Evolutionary conservation across 2,329 filamentous ascomycete species (phyloP).

Genomic region (Orbilia ellipsospora): DNA sequence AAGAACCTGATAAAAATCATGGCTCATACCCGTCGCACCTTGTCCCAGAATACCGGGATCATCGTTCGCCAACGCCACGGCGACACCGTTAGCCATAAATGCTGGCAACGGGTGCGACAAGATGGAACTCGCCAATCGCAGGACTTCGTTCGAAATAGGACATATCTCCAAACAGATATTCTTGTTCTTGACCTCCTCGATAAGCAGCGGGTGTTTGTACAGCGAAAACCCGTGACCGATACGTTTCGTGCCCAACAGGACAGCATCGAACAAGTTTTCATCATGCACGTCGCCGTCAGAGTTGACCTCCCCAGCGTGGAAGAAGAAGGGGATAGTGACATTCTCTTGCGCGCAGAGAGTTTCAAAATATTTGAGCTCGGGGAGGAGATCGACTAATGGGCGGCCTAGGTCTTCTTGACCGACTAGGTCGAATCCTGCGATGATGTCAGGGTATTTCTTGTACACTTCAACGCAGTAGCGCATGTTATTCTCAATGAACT

Average conservation of each 20-base stretch:
- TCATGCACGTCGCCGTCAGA: constrained; percentile 82
- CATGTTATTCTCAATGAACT: constrained; percentile 80
- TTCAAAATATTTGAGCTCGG: constrained; percentile 92
- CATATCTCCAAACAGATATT: constrained; percentile 89
- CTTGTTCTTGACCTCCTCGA: constrained; percentile 88
- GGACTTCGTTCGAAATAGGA: constrained; percentile 88
- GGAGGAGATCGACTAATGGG: constrained; percentile 79
- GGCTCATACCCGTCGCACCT: constrained; percentile 81
- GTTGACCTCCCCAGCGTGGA: constrained; percentile 90
- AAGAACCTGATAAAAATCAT: constrained; percentile 93
- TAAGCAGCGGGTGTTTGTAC: constrained; percentile 88
- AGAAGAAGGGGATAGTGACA: constrained; percentile 91
- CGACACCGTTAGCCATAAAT: constrained; percentile 82
- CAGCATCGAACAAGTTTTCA: constrained; percentile 86
- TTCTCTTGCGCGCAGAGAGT: constrained; percentile 81
- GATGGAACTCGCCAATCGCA: constrained; percentile 80
- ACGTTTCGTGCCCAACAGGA: constrained; percentile 84
- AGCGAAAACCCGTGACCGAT: constrained; percentile 91
- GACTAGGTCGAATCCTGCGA: constrained; percentile 89
- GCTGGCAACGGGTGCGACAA: constrained; percentile 83
- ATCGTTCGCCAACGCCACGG: constrained; percentile 87
- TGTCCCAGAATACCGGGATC: constrained; percentile 90
- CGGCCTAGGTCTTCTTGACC: constrained; percentile 86
- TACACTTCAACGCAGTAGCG: constrained; percentile 87
- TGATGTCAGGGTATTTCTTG: constrained; percentile 78